These are phyloP conservation scores for Rhodotorula glutinis DNA, from an alignment of 1,284 basidiomycete genomes.

Conservation along the genomic window DNA sequence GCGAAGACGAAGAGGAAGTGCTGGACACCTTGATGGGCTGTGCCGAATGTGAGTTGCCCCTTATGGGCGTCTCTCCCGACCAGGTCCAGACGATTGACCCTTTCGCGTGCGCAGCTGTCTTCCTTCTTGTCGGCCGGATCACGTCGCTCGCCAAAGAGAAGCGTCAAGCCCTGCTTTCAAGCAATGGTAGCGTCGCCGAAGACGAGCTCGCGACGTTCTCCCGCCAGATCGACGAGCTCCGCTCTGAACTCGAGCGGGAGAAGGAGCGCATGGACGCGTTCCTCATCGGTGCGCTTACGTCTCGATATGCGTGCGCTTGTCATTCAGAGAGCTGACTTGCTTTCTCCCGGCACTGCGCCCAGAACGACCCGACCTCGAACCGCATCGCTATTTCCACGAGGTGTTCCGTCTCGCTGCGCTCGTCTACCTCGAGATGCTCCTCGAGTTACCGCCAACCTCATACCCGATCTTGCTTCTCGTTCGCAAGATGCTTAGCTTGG, in stretches of 20 bases:
- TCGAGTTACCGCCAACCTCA: conserved; percentile 17
- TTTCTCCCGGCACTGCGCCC: not conserved
- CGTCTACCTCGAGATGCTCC: conserved; percentile 20
- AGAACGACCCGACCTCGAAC: conserved; percentile 23
- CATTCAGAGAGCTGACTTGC: not conserved
- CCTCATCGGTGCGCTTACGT: conserved; percentile 9
- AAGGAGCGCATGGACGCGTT: conserved; percentile 17
- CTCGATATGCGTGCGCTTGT: not conserved
- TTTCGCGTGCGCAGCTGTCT: conserved; percentile 4
- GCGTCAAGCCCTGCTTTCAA: conserved; percentile 1
- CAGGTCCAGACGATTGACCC: no score
- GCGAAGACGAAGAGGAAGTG: conserved; percentile 17
- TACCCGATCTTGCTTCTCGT: conserved; percentile 16
- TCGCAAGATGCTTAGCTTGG: conserved; percentile 28
- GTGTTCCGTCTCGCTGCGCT: conserved; percentile 21
- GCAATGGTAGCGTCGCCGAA: conserved; percentile 8
- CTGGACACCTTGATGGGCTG: conserved; percentile 28
- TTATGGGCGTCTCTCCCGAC: no score
- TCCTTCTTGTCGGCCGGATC: conserved; percentile 18
- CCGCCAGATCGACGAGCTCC: conserved; percentile 15
- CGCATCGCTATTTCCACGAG: conserved; percentile 28
- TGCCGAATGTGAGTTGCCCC: conserved; percentile 15
- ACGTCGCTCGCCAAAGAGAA: conserved; percentile 22
- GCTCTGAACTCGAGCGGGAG: conserved; percentile 11
- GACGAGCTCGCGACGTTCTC: conserved; percentile 12